Evolutionary conservation across 192 early-diverging fungal genomes (phyloP).

Genomic region (Entrophospora sp.): DNA sequence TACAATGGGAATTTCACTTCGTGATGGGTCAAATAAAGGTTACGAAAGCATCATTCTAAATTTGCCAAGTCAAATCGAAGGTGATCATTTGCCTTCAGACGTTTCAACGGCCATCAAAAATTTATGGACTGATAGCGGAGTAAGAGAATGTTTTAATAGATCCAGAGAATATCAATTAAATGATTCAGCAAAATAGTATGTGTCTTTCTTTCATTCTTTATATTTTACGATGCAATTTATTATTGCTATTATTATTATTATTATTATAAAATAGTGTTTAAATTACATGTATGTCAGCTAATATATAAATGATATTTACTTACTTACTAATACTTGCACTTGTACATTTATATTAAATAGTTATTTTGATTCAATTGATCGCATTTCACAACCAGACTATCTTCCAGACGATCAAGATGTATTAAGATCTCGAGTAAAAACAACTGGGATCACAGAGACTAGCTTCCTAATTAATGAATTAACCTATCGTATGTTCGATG

Average conservation of each 20-base stretch:
- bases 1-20: constrained; percentile 66
- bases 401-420: constrained; percentile 94
- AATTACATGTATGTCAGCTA: no score
- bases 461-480: constrained; percentile 85
- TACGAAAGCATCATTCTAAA: constrained; percentile 69
- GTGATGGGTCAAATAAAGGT: constrained; percentile 57
- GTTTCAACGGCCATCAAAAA: constrained; percentile 69
- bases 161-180: constrained; percentile 92
- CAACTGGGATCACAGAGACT: constrained; percentile 95
- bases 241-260: background rate
- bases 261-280: no score
- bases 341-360: constrained; percentile 31
- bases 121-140: constrained; percentile 79
- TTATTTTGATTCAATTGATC: constrained; percentile 92
- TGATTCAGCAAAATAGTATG: constrained; percentile 90
- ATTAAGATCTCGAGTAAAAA: constrained; percentile 92
- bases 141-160: constrained; percentile 72
- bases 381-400: constrained; percentile 74
- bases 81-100: constrained; percentile 72
- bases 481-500: constrained; percentile 95
- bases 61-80: constrained; percentile 81
- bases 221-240: background rate
- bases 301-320: no score
- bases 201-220: no score
- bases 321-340: no score